A percentile compares a stretch with the other conserved stretches of the same genome.
These are phyloP conservation scores for Sporothrix protearum DNA, from an alignment of 2,329 filamentous ascomycete genomes.

Conservation along the genomic window DNA sequence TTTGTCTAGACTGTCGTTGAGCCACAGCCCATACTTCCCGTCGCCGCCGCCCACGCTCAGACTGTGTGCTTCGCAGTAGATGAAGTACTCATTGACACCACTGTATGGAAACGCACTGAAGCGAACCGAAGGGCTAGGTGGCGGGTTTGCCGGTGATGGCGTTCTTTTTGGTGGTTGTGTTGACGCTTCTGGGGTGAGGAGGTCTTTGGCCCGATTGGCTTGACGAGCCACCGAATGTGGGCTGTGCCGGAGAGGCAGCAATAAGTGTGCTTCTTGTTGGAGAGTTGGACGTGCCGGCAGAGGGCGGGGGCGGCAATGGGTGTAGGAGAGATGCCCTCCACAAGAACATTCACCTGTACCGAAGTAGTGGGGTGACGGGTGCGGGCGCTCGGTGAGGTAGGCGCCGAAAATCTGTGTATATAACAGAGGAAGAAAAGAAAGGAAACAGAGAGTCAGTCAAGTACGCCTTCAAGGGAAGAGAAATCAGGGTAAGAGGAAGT, in stretches of 20 bases:
- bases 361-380: constrained; percentile 79
- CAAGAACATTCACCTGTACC: constrained; percentile 95
- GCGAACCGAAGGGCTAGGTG: constrained; percentile 70
- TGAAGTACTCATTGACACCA: constrained; percentile 93
- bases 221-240: constrained; percentile 28
- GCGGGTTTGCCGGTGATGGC: constrained; percentile 36
- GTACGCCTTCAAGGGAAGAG: background rate
- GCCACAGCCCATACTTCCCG: constrained; percentile 89
- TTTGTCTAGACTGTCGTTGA: constrained; percentile 78
- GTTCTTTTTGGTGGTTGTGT: background rate
- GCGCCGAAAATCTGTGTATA: constrained; percentile 71
- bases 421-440: background rate
- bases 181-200: constrained; percentile 26
- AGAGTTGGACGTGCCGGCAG: constrained; percentile 49
- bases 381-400: constrained; percentile 86
- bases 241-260: constrained; percentile 29
- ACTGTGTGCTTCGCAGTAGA: constrained; percentile 83
- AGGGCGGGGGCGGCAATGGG: constrained; percentile 66
- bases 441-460: constrained; percentile 9
- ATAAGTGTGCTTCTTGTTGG: constrained; percentile 44
- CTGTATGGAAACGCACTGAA: constrained; percentile 98
- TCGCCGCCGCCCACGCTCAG: constrained; percentile 84
- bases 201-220: constrained; percentile 12
- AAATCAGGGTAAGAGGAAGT: background rate
- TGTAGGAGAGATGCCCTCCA: constrained; percentile 72